Percentiles rank a stretch among this genome's conserved stretches.
Evolutionary conservation across 2,329 filamentous ascomycete species (phyloP).

Genomic region (Monilinia aucupariae): DNA sequence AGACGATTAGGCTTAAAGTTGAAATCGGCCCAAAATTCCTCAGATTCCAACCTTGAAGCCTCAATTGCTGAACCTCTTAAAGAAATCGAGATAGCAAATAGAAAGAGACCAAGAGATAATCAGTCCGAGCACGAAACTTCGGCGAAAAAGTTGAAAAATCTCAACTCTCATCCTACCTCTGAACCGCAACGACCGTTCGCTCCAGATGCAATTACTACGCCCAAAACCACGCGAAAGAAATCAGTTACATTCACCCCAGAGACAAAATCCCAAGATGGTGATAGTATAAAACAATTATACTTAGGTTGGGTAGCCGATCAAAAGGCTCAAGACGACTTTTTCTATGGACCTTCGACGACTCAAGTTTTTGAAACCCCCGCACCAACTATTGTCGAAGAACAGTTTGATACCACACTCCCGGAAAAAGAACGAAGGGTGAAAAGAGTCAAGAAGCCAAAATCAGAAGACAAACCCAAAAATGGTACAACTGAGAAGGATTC

Average conservation of each 20-base stretch:
- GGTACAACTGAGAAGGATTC: constrained; percentile 18
- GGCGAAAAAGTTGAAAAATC: constrained; percentile 31
- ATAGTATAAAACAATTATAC: constrained; percentile 47
- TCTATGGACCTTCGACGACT: constrained; percentile 21
- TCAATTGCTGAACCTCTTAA: constrained; percentile 18
- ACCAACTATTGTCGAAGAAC: constrained; percentile 30
- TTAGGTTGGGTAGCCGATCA: constrained; percentile 44
- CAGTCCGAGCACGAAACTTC: constrained; percentile 21
- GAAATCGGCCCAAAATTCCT: constrained; percentile 44
- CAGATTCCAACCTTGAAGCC: constrained; percentile 17
- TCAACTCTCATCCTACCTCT: constrained; percentile 16
- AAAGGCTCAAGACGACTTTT: constrained; percentile 32
- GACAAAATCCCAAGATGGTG: constrained; percentile 53
- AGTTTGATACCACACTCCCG: constrained; percentile 28
- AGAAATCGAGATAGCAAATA: constrained; percentile 25
- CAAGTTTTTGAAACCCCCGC: constrained; percentile 29
- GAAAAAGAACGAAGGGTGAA: constrained; percentile 32
- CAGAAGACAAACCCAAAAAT: constrained; percentile 19
- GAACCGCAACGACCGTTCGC: constrained; percentile 5
- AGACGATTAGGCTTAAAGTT: constrained; percentile 55
- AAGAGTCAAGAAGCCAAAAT: constrained; percentile 30
- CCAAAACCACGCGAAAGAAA: constrained; percentile 40
- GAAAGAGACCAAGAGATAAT: constrained; percentile 26
- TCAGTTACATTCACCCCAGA: constrained; percentile 61
- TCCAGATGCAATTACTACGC: constrained; percentile 28